Base-by-base conservation (phyloP, 805 yeast species). In the Tetrapisispora arboricola region DNA sequence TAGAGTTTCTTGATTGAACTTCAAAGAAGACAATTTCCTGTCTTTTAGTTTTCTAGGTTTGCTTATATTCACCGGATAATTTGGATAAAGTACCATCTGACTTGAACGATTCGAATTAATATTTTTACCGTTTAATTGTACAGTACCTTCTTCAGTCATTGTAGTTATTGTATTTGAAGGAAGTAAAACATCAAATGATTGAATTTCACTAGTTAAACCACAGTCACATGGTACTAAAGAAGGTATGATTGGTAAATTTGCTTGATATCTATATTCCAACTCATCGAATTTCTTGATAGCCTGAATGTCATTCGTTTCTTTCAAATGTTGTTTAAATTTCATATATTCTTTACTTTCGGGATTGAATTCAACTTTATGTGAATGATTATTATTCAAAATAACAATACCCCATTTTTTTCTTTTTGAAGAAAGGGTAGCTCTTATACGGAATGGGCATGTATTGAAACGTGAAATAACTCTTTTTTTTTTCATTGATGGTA, bases 401-500 rank as follows among this genome's bases (percentile, higher is more conserved):
- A 75, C 80, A 25, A 79, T 63, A 13, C 75, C 64, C 86, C 86
- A 79, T 41, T 64, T 60, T 44, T 67, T 62, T 27, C 72, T 65
- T 45, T 76, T 61, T 10, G 73, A 47, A 1, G 79, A 72, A 50
- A 63, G 76, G 47, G 79, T 77, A 2, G 84, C 84, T 41, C 86
- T 58, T 32, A 79, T 68, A 54, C 80, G 65, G 51, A 79, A 79
- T 2, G 84, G 84, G 51, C 85, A 79, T 18, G 68, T 65, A 12
- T 63, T 62, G 40, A 55, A 60, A 41, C 60, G 50, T 16, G 64
- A 57, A 3, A 58, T 62, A 2, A 54, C 43, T 34, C 65, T 48
- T 41, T 57, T 57, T 42, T 55, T 57, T 45, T 51, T 57, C 39
- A 5, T 24, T 15, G 3, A 11, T 13, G n/a, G 24, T 15, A 17